A percentile compares a stretch with the other conserved stretches of the same genome.
Conservation (phyloP, 2,329 filamentous ascomycete species). For the Botrytis byssoidea region DNA sequence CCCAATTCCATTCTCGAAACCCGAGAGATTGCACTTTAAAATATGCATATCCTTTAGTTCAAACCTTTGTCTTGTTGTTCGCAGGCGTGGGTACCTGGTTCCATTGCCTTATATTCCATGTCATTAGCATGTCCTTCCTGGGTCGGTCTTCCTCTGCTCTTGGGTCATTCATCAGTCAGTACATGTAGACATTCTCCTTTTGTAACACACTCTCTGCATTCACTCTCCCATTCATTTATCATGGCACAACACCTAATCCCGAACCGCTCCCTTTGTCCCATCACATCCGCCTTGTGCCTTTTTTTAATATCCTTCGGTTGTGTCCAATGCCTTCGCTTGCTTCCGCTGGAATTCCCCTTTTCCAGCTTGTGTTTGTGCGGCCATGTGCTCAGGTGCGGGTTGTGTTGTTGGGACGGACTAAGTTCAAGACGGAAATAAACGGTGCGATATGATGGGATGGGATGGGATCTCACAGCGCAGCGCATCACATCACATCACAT, state of each 20-base stretch:
- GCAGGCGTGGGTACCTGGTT: constrained; percentile 14
- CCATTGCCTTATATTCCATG: constrained; percentile 19
- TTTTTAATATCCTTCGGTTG: constrained; percentile 10
- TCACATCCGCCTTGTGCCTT: constrained; percentile 7
- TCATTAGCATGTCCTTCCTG: constrained; percentile 15
- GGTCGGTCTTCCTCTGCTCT: constrained; percentile 1
- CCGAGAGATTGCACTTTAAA: constrained; percentile 18
- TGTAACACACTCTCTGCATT: neutral
- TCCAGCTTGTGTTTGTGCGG: constrained; percentile 14
- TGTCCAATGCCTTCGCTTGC: constrained; percentile 5
- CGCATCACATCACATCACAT: neutral
- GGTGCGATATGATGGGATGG: constrained; percentile 15
- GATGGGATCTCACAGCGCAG: constrained; percentile 1
- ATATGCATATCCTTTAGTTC: constrained; percentile 5
- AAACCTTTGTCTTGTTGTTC: neutral
- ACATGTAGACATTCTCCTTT: neutral
- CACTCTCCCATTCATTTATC: neutral
- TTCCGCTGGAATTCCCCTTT: neutral
- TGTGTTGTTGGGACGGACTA: neutral
- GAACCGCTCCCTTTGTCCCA: constrained; percentile 7
- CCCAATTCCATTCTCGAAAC: constrained; percentile 14
- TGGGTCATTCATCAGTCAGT: constrained; percentile 13
- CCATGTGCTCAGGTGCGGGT: constrained; percentile 13
- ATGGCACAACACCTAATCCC: constrained; percentile 2
- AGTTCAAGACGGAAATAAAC: constrained; percentile 14